Conservation (phyloP, 768 basidiomycete genomes). For the Butyriboletus loyo region DNA sequence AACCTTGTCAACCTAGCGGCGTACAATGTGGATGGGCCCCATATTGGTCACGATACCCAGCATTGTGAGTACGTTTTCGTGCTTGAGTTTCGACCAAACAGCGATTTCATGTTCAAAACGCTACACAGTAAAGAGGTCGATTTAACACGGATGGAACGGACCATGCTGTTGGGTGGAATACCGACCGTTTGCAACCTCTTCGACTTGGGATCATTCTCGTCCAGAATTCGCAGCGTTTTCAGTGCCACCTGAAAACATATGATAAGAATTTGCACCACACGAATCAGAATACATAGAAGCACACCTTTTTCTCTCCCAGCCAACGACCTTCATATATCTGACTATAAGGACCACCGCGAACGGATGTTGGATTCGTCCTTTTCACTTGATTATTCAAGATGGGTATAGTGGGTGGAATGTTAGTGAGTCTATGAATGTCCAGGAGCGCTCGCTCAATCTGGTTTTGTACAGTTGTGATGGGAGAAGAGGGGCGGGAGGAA, state of each 20-base stretch:
- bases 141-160: neutral
- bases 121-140: conserved; percentile 25
- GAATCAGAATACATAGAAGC: neutral
- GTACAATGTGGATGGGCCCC: conserved; percentile 50
- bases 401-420: conserved; percentile 52
- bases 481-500: conserved; percentile 22
- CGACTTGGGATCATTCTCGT: conserved; percentile 41
- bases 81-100: conserved; percentile 50
- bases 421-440: conserved; percentile 47
- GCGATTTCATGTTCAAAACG: conserved; percentile 55
- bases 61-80: conserved; percentile 47
- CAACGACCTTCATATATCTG: conserved; percentile 54
- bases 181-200: conserved; percentile 38
- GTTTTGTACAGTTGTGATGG: conserved; percentile 27
- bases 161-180: neutral
- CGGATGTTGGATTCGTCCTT: conserved; percentile 32
- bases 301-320: conserved; percentile 52
- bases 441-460: conserved; percentile 46
- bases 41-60: conserved; percentile 55
- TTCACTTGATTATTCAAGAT: conserved; percentile 52
- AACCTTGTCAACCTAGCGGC: neutral
- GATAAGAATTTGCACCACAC: neutral
- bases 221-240: conserved; percentile 50
- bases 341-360: conserved; percentile 52
- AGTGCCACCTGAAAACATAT: conserved; percentile 46